Evolutionary conservation across 306 rosid species (phyloP).

Genomic region (Vicia sativa): DNA sequence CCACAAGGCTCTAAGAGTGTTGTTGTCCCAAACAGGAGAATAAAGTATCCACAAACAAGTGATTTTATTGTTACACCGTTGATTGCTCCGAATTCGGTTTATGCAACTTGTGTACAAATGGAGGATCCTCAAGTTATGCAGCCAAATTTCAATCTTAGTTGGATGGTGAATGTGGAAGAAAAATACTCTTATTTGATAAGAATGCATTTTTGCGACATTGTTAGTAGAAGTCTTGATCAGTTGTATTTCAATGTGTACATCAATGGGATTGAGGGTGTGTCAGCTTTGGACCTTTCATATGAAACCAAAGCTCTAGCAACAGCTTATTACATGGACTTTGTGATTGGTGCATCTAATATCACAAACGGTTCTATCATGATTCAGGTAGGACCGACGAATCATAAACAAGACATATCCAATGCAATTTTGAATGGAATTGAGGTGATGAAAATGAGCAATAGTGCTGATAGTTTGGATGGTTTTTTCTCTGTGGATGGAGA

Average conservation of each 20-base stretch:
- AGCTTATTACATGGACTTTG: constrained; percentile 65
- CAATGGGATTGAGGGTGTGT: constrained; percentile 53
- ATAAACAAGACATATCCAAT: constrained; percentile 43
- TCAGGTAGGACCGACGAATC: constrained; percentile 59
- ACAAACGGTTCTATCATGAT: constrained; percentile 54
- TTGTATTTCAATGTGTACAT: constrained; percentile 69
- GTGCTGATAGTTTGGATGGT: constrained; percentile 64
- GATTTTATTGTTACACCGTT: constrained; percentile 44
- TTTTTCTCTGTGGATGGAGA: constrained; percentile 51
- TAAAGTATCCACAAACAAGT: constrained; percentile 48
- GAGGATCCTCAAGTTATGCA: constrained; percentile 45
- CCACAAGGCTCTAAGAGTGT: constrained; percentile 55
- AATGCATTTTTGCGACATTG: constrained; percentile 84
- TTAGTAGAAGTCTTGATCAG: constrained; percentile 50
- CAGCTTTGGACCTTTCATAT: constrained; percentile 62
- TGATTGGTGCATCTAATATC: constrained; percentile 45
- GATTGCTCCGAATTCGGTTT: constrained; percentile 66
- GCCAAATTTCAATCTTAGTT: constrained; percentile 64
- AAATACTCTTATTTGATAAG: constrained; percentile 72
- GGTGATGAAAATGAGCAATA: constrained; percentile 74
- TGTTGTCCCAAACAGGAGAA: constrained; percentile 36
- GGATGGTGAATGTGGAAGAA: constrained; percentile 66
- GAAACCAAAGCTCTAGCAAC: constrained; percentile 59
- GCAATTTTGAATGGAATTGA: constrained; percentile 85
- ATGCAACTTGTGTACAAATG: constrained; percentile 58